These are phyloP conservation scores for Triticum aestivum DNA, from an alignment of 176 grass and related monocot species.

Conservation along the genomic window IWGSC_CS_RefSeq_v2.1 NC_057798.1:181559647-181560146, in stretches of 20 bases:
- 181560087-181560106: not conserved
- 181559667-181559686: not conserved
- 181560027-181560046: conserved; percentile 17
- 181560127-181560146: conserved; percentile 31
- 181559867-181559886: not conserved
- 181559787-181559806: not conserved
- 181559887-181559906: not conserved
- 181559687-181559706: not conserved
- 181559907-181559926: not conserved
- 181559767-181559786: not conserved
- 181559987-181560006: conserved; percentile 7
- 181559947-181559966: conserved; percentile 18
- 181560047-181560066: conserved; percentile 10
- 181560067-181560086: conserved; percentile 26
- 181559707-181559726: not conserved
- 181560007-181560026: conserved; percentile 9
- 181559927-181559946: not conserved
- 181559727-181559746: not conserved
- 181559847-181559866: not conserved
- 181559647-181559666: not conserved
- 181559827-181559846: not conserved
- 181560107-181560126: not conserved
- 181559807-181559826: not conserved
- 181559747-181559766: not conserved
- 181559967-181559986: conserved; percentile 1